Evolutionary conservation across 148 eudicot genomes (phyloP).

Genomic region (Camellia japonica): DNA sequence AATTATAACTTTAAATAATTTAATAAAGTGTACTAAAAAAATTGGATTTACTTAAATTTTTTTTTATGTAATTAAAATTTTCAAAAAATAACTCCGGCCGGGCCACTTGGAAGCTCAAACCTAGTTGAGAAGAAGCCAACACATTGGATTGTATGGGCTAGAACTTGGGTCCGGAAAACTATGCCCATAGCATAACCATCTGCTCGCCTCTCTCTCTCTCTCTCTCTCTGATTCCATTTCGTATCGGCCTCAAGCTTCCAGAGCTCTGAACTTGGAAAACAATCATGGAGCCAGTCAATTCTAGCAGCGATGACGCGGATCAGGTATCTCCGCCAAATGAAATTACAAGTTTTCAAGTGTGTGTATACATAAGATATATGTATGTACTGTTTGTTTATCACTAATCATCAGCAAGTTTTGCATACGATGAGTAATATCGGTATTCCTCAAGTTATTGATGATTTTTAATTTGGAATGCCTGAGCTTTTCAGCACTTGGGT

Average conservation of each 20-base stretch:
- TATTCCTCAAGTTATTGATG: not conserved
- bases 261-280: not conserved
- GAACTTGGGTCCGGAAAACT: no score
- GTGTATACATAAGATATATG: not conserved
- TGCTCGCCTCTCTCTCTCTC: not conserved
- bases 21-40: no score
- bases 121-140: no score
- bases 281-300: not conserved
- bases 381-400: not conserved
- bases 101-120: no score
- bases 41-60: no score
- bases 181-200: not conserved
- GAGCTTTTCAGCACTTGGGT: not conserved
- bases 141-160: no score
- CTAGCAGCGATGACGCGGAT: not conserved
- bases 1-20: no score
- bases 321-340: not conserved
- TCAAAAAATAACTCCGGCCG: no score
- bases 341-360: no score
- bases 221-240: not conserved
- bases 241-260: not conserved
- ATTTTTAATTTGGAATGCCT: not conserved
- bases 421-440: not conserved
- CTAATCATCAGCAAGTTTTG: not conserved
- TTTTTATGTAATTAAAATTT: no score